These are phyloP conservation scores for Suillus alpinus DNA, from an alignment of 768 basidiomycete species.

Conservation along the genomic window DNA sequence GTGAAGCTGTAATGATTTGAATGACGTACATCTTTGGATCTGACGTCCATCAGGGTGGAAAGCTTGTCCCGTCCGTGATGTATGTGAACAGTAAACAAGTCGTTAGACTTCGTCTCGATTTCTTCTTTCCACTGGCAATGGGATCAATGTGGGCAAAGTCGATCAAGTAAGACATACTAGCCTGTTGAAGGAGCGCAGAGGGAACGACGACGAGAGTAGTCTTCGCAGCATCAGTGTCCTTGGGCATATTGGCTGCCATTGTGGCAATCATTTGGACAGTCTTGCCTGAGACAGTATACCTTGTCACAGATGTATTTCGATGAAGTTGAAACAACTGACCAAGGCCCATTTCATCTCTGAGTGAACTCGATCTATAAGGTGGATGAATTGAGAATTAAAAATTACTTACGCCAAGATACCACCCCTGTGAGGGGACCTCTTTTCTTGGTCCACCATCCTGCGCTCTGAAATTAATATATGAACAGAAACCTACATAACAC, in stretches of 20 bases:
- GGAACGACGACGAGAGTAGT: conserved; percentile 77
- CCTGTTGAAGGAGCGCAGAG: conserved; percentile 71
- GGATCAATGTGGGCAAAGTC: neutral
- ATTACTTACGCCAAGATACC: conserved; percentile 58
- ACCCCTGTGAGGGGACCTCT: conserved; percentile 43
- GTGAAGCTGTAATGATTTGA: neutral
- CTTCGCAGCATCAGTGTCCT: conserved; percentile 40
- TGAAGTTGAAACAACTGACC: conserved; percentile 24
- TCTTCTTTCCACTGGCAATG: conserved; percentile 65
- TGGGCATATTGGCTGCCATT: conserved; percentile 65
- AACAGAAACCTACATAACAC: neutral
- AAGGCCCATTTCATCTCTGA: conserved; percentile 70
- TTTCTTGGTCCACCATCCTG: conserved; percentile 71
- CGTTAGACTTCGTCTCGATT: conserved; percentile 64
- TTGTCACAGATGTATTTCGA: neutral
- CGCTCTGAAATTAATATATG: neutral
- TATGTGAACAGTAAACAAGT: conserved; percentile 58
- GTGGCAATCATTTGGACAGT: conserved; percentile 81
- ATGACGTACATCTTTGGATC: conserved; percentile 48
- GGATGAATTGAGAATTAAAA: neutral
- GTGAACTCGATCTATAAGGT: conserved; percentile 2
- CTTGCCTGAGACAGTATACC: conserved; percentile 42
- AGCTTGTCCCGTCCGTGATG: conserved; percentile 74
- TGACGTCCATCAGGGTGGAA: conserved; percentile 49
- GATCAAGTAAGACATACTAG: conserved; percentile 17